Evolutionary conservation across 2,329 filamentous ascomycete species (phyloP), one percentile per base, ranked within the genome.

Genomic region (Rhynchosporium graminicola): DNA sequence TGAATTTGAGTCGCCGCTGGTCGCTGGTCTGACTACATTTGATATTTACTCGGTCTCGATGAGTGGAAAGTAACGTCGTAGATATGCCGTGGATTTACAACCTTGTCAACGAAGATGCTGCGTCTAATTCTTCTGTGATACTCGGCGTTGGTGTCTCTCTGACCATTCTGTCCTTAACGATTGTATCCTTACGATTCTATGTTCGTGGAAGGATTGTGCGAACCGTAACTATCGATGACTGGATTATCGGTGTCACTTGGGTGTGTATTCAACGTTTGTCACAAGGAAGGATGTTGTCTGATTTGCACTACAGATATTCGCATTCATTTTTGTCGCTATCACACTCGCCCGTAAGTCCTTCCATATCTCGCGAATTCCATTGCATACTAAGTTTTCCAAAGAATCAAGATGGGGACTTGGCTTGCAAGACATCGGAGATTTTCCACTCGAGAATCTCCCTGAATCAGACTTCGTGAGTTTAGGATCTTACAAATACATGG

Each of bases 391-490:
- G 15, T 9, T 13, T 8, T 13, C 40, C 4, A n/a, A 54, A 80
- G 78, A 80, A 65, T 78, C 78, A 47, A 78, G 73, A 77, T 80
- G 74, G 73, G 78, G 78, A 0, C 72, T 80, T 0, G 78, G 78
- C 4, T 64, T 80, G 1, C 67, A 68, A 45, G 62, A 69, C 9
- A 63, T 77, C 2, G 63, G 71, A 0, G 75, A 79, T 50, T 73
- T 80, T 65, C 78, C 78, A 0, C 15, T 38, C 0, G 63, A 77
- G 40, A 78, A 80, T 56, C 48, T 77, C 12, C 74, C 73, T 46
- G 70, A 73, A 42, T 80, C 79, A 67, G 74, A 74, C n/a, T 66
- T 78, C 29, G 74, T 75, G 63, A 69, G 70, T 9, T 46, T 26
- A 12, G 2, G 15, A 7, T 20, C n/a, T n/a, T 20, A 3, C 43